Evolutionary conservation across 208 protist genomes (phyloP).

Genomic region (Acanthamoeba sp.): DNA sequence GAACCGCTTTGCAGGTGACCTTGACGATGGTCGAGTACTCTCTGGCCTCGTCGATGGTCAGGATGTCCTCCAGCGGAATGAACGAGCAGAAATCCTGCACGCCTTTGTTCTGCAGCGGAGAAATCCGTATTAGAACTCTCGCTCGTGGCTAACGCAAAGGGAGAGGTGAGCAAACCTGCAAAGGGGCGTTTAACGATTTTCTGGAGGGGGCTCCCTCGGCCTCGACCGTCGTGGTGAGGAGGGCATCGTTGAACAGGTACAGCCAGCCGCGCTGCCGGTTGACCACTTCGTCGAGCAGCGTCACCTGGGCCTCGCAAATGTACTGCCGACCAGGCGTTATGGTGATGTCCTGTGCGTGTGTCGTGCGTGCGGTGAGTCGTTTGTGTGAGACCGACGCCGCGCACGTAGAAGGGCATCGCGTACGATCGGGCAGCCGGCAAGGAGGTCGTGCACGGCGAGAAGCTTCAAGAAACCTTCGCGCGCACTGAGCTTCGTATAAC

Average conservation of each 20-base stretch:
- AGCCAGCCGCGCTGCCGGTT: slow-evolving; percentile 56
- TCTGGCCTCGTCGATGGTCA: slow-evolving; percentile 68
- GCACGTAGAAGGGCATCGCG: not conserved
- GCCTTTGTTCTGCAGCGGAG: slow-evolving; percentile 18
- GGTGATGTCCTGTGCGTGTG: slow-evolving; percentile 24
- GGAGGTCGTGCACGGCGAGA: not conserved
- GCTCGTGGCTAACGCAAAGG: not conserved
- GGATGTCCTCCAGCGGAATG: slow-evolving; percentile 72
- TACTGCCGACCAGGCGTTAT: slow-evolving; percentile 65
- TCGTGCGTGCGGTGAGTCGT: not conserved
- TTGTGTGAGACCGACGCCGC: not conserved
- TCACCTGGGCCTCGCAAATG: slow-evolving; percentile 67
- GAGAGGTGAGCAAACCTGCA: not conserved
- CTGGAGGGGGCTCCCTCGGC: not conserved
- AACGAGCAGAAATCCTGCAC: slow-evolving; percentile 57
- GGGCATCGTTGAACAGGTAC: slow-evolving; percentile 70
- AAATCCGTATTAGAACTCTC: not conserved
- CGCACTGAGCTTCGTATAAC: slow-evolving; percentile 56
- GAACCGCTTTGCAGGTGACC: slow-evolving; percentile 55
- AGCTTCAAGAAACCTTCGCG: slow-evolving; percentile 67
- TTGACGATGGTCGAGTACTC: slow-evolving; percentile 73
- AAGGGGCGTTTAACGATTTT: not conserved
- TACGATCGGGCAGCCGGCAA: slow-evolving; percentile 56
- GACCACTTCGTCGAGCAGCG: slow-evolving; percentile 49
- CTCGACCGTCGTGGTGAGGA: slow-evolving; percentile 71